phyloP scores from a whole-genome alignment of 2,329 filamentous ascomycete species.

The Xylaria arbuscula region DNA sequence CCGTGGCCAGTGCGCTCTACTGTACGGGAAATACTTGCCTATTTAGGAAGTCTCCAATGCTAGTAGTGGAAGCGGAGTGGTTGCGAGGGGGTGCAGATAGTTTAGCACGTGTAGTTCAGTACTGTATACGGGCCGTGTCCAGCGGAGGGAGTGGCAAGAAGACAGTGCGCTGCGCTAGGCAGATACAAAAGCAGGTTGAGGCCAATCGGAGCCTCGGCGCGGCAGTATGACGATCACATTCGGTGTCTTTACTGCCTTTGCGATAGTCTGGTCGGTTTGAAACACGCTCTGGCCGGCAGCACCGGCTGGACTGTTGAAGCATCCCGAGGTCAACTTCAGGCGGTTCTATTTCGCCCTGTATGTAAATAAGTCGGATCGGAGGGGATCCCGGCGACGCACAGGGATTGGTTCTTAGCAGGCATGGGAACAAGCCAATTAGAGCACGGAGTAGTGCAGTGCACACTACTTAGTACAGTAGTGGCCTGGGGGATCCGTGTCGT shows the following conservation, averaged over 20 bases:
- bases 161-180: slow-evolving; percentile 1
- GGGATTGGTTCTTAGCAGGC: slow-evolving; percentile 17
- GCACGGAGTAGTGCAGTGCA: not conserved
- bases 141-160: slow-evolving; percentile 5
- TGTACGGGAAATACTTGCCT: slow-evolving; percentile 28
- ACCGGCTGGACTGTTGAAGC: slow-evolving; percentile 16
- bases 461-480: slow-evolving; percentile 14
- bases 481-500: slow-evolving; percentile 26
- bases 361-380: not conserved
- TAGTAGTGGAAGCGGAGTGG: slow-evolving; percentile 10
- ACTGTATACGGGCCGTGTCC: slow-evolving; percentile 12
- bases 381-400: slow-evolving; percentile 1
- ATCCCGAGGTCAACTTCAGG: slow-evolving; percentile 6
- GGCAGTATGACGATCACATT: slow-evolving; percentile 27
- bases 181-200: not conserved
- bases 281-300: slow-evolving; percentile 30
- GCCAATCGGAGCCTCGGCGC: slow-evolving; percentile 34
- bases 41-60: slow-evolving; percentile 16
- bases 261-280: slow-evolving; percentile 26
- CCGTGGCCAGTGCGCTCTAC: too few relatives aligned
- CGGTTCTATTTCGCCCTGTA: not conserved
- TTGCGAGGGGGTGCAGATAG: not conserved
- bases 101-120: not conserved
- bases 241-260: slow-evolving; percentile 35
- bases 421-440: not conserved